Conservation (phyloP, 306 rosid genomes). For the Acacia confusa region DNA sequence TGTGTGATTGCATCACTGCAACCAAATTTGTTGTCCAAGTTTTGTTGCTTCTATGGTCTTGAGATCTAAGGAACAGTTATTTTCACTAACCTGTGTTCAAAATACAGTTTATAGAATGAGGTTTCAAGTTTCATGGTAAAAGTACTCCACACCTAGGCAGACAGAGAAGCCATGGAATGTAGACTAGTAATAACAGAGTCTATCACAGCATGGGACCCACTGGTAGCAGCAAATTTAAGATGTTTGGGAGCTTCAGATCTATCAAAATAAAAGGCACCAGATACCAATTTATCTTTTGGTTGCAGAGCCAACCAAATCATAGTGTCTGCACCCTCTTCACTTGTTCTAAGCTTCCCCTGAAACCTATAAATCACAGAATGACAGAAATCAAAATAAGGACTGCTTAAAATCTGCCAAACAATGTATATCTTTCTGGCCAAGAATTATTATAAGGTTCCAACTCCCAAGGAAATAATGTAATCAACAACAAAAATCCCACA, state of each 20-base stretch:
- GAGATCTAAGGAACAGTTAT: background rate
- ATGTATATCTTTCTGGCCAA: background rate
- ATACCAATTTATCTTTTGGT: conserved; percentile 70
- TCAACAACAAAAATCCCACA: no score
- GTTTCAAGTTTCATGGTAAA: background rate
- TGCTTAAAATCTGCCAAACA: background rate
- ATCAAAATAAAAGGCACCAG: conserved; percentile 87
- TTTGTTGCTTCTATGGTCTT: background rate
- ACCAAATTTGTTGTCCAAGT: background rate
- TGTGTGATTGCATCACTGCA: background rate
- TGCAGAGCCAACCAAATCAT: conserved; percentile 75
- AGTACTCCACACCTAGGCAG: conserved; percentile 22
- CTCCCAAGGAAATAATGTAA: no score
- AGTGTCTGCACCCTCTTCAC: conserved; percentile 91
- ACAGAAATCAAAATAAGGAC: background rate
- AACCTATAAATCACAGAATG: conserved; percentile 48
- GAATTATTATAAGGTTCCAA: no score
- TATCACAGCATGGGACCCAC: conserved; percentile 59
- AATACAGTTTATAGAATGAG: background rate
- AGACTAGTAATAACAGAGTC: conserved; percentile 52
- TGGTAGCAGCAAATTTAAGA: conserved; percentile 60
- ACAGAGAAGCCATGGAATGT: conserved; percentile 50
- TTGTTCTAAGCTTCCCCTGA: conserved; percentile 75
- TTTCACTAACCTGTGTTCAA: background rate
- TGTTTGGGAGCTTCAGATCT: conserved; percentile 88